A percentile compares a stretch with the other conserved stretches of the same genome.
Conservation (phyloP, 495 filamentous ascomycete species). For the Aspergillus nidulans region DNA sequence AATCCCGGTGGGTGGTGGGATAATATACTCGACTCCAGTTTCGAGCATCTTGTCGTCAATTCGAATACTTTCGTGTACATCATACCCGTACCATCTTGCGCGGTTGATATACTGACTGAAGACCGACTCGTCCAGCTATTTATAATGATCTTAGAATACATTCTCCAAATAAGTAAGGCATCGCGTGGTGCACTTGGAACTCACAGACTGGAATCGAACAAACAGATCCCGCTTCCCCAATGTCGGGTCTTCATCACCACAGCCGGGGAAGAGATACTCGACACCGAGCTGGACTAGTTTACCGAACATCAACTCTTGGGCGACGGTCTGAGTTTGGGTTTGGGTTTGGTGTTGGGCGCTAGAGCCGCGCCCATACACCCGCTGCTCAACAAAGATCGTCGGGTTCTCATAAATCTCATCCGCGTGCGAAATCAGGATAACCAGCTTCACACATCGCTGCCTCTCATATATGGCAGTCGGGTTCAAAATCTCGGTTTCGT, state of each 20-base stretch:
- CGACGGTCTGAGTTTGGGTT: slow-evolving; percentile 3
- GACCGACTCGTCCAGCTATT: slow-evolving; percentile 8
- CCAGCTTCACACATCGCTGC: slow-evolving; percentile 5
- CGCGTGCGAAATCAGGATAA: slow-evolving; percentile 7
- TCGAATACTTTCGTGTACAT: slow-evolving; percentile 1
- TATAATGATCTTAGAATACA: no score
- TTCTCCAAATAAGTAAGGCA: no score
- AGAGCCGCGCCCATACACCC: neutral
- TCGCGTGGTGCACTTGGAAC: no score
- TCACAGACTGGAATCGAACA: slow-evolving; percentile 11
- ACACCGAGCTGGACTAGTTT: slow-evolving; percentile 4
- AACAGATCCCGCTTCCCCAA: slow-evolving; percentile 15
- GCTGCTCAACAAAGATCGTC: slow-evolving; percentile 14
- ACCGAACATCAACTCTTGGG: slow-evolving; percentile 13
- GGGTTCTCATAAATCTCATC: slow-evolving; percentile 12
- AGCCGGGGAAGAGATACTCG: slow-evolving; percentile 16
- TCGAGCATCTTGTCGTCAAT: slow-evolving; percentile 2
- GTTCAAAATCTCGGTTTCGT: slow-evolving; percentile 12
- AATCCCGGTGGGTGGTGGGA: neutral
- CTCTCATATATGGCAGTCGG: neutral
- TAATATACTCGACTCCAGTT: slow-evolving; percentile 4
- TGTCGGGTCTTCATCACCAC: slow-evolving; percentile 11
- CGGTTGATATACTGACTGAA: slow-evolving; percentile 7
- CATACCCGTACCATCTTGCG: slow-evolving; percentile 17
- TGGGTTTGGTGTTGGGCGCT: no score